Evolutionary conservation across 805 yeast species (phyloP).

Genomic region (Maudiozyma bulderi): DNA sequence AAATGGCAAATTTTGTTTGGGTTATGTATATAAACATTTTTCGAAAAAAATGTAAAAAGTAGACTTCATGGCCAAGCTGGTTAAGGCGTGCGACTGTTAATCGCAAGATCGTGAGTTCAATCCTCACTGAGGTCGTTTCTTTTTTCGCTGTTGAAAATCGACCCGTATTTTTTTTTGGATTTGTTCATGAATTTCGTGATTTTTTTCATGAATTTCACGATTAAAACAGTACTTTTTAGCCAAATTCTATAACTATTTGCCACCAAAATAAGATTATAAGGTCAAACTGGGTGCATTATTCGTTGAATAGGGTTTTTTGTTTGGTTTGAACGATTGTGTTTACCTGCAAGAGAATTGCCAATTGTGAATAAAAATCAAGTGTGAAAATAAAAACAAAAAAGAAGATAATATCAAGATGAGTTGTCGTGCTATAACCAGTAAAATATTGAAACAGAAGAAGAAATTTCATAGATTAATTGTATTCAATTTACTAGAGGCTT

Average conservation of each 20-base stretch:
- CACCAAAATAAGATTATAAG: no score
- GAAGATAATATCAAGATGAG: not conserved
- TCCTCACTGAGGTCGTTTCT: slow-evolving; percentile 48
- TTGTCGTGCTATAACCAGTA: not conserved
- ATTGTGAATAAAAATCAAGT: no score
- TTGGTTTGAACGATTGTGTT: no score
- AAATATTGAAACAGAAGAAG: not conserved
- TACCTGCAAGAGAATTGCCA: no score
- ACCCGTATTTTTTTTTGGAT: not conserved
- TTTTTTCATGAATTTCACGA: not conserved
- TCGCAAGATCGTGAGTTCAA: slow-evolving; percentile 50
- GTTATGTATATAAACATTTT: no score
- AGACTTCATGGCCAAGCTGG: slow-evolving; percentile 51
- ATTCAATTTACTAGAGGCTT: not conserved
- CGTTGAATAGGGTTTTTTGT: no score
- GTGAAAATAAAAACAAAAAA: not conserved
- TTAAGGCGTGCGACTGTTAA: slow-evolving; percentile 40
- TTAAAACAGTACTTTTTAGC: not conserved
- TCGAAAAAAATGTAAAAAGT: not conserved
- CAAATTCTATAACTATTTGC: no score
- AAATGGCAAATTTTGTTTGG: no score
- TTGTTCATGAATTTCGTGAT: not conserved
- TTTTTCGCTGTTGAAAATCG: not conserved
- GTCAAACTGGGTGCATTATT: no score
- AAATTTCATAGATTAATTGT: slow-evolving; percentile 1